These are phyloP conservation scores for Ilyonectria sp. DNA, from an alignment of 2,329 filamentous ascomycete species.

Conservation along the genomic window DNA sequence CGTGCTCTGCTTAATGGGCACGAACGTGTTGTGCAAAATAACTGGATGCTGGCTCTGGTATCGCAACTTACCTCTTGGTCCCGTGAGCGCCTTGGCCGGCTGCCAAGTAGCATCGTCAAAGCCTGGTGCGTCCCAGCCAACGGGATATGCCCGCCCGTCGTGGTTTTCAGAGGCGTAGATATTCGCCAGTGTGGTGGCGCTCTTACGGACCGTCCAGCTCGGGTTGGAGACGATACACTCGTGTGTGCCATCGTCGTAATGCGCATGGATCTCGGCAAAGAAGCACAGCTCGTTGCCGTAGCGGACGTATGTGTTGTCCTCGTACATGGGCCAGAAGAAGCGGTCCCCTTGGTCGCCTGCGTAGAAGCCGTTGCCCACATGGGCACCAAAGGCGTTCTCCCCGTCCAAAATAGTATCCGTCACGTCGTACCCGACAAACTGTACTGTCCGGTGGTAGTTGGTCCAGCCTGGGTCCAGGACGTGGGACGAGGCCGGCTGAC, in stretches of 20 bases:
- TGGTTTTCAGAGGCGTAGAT: conserved; percentile 59
- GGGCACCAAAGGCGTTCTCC: conserved; percentile 58
- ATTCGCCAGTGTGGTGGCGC: conserved; percentile 57
- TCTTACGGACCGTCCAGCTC: conserved; percentile 56
- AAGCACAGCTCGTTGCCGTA: conserved; percentile 59
- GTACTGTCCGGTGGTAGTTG: conserved; percentile 57
- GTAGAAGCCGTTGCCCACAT: conserved; percentile 61
- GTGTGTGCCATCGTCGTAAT: conserved; percentile 55
- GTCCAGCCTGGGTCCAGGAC: conserved; percentile 58
- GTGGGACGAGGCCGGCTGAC: conserved; percentile 52
- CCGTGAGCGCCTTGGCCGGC: conserved; percentile 55
- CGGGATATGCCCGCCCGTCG: conserved; percentile 53
- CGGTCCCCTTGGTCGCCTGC: conserved; percentile 59
- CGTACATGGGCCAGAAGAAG: conserved; percentile 60
- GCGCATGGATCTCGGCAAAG: conserved; percentile 56
- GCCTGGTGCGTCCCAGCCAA: conserved; percentile 51
- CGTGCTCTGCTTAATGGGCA: conserved; percentile 43
- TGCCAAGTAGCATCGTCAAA: conserved; percentile 49
- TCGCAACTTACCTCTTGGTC: conserved; percentile 55
- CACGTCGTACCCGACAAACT: conserved; percentile 61
- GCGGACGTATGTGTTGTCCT: conserved; percentile 58
- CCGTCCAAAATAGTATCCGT: conserved; percentile 50
- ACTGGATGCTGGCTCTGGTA: conserved; percentile 60
- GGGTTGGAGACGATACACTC: conserved; percentile 55
- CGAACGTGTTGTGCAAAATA: conserved; percentile 53